Base-by-base conservation (phyloP, 108 stramenopile genomes). In the Skeletonema grethae region DNA sequence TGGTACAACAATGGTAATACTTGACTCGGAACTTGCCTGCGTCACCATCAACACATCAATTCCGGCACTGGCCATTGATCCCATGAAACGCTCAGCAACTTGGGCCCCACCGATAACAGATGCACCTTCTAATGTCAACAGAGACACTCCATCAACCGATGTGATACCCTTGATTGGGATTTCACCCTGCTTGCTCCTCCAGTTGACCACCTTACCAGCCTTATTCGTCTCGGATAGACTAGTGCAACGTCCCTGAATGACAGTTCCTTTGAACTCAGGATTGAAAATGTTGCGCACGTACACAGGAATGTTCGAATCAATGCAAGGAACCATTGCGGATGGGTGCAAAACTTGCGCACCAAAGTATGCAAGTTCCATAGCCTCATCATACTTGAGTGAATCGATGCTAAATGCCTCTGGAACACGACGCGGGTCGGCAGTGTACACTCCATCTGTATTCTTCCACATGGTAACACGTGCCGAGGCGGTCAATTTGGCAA, bases 331-430 rank as follows among this genome's bases (percentile, higher is more conserved):
- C 93, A 94, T 92, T 35, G 95, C 92, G 35, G 83, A 87, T 16
- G 95, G 95, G 80, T 96, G 90, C 41, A 96, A 73, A 7, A 93
- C 93, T 68, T 96, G 91, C 9, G 95, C 95, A 35, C 95, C 95
- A 76, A 96, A 96, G 70, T 93, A 96, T 22, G 95, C 95, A 30
- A 96, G 86, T 69, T 96, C 95, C 87, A 96, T 87, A 29, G 95
- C 95, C 74, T 96, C 95, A 67, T 90, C 90, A 83, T 92, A 96
- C 57, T 86, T 91, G 41, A 96, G 73, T 10, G 89, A 79, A 25
- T 48, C 56, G 32, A 91, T 84, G 62, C 81, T 60, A 53, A 92
- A 90, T n/a, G 93, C 93, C 78, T 93, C 95, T 2, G 93, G 93
- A 36, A 96, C 95, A 38, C 93, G 82, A 28, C 95, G 85, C 12